Evolutionary conservation across 768 basidiomycete genomes (phyloP), one percentile per base, ranked within the genome.

Genomic region (Lactifluus volemus): DNA sequence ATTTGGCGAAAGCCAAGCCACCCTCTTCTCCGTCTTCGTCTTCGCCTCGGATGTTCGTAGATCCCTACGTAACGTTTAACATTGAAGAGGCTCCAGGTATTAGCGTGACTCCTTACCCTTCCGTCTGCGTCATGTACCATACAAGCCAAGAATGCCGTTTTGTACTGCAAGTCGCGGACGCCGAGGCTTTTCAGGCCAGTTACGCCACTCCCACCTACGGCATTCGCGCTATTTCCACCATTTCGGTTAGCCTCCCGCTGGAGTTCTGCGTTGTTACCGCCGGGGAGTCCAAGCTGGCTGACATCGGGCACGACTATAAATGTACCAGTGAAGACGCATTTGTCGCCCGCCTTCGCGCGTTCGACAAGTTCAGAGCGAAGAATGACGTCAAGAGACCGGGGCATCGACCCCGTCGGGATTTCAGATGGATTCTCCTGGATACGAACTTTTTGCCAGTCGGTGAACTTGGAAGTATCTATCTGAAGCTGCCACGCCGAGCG

Each of bases 231-330:
- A 25, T 80, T 83, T 8, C 80, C 79, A 17, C 83, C 84, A 36
- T 79, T 82, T 64, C 80, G 84, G 62, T 79, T 84, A 2, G 89
- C 84, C 72, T 98, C 94, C 39, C 95, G 81, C 75, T 92, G 89
- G 63, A 98, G 80, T 72, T 96, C 85, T 0, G 94, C 86, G 64
- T 85, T 84, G 71, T 93, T 96, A 30, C 97, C 95, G 15, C 97
- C 97, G 1, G 95, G 95, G 15, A 98, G 73, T 3, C 95, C 93
- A 19, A 99, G 82, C 72, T 97, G 95, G 64, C 93, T 89, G 53
- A 98, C 96, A 74, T 99, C 97, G 4, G 97, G 97, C 0, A 99
- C 95, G 55, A 98, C 96, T 68, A 98, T 95, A 75, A 99, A 98
- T 0, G 92, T 90, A 19, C 97, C 97, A 5, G 92, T 97, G 72